phyloP scores from a whole-genome alignment of 257 asterid genomes.

The Penstemon newberryi region DNA sequence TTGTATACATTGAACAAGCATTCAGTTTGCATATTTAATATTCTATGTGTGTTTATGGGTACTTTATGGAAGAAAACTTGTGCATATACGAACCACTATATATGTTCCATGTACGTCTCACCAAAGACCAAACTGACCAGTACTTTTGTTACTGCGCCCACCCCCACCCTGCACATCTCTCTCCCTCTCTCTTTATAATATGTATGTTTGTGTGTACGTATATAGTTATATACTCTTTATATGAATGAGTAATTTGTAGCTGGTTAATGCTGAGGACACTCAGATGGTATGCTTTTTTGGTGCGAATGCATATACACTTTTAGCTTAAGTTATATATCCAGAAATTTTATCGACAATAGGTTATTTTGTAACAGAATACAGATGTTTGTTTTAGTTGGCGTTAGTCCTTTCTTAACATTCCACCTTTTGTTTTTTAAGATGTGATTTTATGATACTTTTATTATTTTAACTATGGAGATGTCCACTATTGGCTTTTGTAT shows the following conservation, averaged over 20 bases:
- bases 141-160: too few species aligned
- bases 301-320: neutral
- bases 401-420: neutral
- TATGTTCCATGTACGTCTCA: neutral
- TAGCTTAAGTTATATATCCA: neutral
- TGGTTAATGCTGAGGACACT: too few species aligned
- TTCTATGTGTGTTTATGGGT: neutral
- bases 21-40: neutral
- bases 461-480: neutral
- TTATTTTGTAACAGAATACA: neutral
- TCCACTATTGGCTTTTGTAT: neutral
- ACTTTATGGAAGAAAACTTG: neutral
- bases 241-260: too few species aligned
- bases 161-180: too few species aligned
- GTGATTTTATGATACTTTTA: neutral
- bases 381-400: neutral
- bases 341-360: neutral
- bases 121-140: too few species aligned
- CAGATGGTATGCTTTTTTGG: neutral
- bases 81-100: neutral
- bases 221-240: too few species aligned
- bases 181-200: too few species aligned
- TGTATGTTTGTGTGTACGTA: too few species aligned
- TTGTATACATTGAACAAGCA: neutral
- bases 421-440: neutral